Conservation (phyloP, 306 rosid genomes). For the Vigna mungo region DNA sequence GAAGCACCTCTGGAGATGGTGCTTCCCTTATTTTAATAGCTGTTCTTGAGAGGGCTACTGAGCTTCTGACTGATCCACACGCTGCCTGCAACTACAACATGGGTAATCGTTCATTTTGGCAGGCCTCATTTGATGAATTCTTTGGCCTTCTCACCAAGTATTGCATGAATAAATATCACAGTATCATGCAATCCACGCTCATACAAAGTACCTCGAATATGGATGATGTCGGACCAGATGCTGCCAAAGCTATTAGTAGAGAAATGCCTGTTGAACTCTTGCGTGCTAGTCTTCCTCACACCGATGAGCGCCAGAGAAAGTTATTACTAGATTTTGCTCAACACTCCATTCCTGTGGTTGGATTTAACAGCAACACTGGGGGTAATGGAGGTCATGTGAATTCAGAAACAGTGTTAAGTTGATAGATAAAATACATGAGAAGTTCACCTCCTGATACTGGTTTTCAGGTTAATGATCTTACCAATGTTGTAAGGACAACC, state of each 20-base stretch:
- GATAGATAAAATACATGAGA: constrained; percentile 30
- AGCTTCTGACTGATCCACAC: constrained; percentile 52
- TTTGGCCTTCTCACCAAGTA: constrained; percentile 58
- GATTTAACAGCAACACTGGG: constrained; percentile 52
- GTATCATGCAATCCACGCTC: constrained; percentile 54
- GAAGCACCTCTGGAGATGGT: constrained; percentile 61
- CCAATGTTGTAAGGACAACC: constrained; percentile 5
- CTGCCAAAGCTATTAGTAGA: constrained; percentile 48
- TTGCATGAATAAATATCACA: constrained; percentile 63
- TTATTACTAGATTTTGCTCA: constrained; percentile 59
- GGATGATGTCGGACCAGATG: constrained; percentile 54
- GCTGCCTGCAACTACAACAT: constrained; percentile 46
- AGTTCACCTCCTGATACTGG: constrained; percentile 34
- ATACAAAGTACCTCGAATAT: constrained; percentile 45
- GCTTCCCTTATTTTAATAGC: constrained; percentile 57
- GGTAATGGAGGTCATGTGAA: constrained; percentile 71
- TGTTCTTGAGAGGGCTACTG: constrained; percentile 61
- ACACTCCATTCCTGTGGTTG: constrained; percentile 59
- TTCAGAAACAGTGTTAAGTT: constrained; percentile 83
- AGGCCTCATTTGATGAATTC: constrained; percentile 67
- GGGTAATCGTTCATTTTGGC: constrained; percentile 59
- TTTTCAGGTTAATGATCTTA: constrained; percentile 37
- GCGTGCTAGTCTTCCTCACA: constrained; percentile 70
- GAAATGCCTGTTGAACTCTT: constrained; percentile 72
- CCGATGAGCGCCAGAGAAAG: constrained; percentile 55